Evolutionary conservation across 345 rosid species (phyloP).

Genomic region (Moricandia moricandioides): DNA sequence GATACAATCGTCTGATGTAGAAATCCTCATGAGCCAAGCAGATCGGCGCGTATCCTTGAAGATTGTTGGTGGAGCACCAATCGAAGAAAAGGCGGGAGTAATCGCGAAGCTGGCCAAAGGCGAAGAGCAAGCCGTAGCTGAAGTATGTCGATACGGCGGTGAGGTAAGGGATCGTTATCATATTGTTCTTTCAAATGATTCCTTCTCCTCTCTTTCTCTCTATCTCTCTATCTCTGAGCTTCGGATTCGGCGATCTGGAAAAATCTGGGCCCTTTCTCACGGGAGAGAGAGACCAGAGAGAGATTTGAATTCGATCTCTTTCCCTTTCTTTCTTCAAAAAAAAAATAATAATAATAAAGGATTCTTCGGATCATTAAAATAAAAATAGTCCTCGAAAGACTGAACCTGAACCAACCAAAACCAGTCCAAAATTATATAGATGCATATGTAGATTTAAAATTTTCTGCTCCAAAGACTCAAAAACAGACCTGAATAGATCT

Average conservation of each 20-base stretch:
- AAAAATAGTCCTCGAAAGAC: neutral
- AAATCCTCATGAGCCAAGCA: slow-evolving; percentile 89
- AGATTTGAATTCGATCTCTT: slow-evolving; percentile 31
- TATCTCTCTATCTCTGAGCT: slow-evolving; percentile 2
- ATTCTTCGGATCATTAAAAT: neutral
- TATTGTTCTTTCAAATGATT: neutral
- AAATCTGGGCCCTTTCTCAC: neutral
- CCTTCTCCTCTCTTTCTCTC: neutral
- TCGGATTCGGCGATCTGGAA: slow-evolving; percentile 25
- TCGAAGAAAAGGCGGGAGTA: slow-evolving; percentile 62
- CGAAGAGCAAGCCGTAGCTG: slow-evolving; percentile 76
- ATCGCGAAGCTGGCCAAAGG: slow-evolving; percentile 78
- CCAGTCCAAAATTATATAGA: too few relatives aligned
- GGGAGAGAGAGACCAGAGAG: slow-evolving; percentile 17
- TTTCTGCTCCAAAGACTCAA: too few relatives aligned
- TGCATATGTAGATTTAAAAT: too few relatives aligned
- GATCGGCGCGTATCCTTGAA: slow-evolving; percentile 93
- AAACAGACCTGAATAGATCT: too few relatives aligned
- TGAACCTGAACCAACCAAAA: too few relatives aligned
- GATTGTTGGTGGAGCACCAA: slow-evolving; percentile 57
- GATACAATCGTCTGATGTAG: slow-evolving; percentile 78
- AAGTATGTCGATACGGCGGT: slow-evolving; percentile 73
- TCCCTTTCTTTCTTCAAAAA: slow-evolving; percentile 11
- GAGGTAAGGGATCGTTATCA: slow-evolving; percentile 73
- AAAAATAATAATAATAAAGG: neutral